Evolutionary conservation across 306 rosid species (phyloP), one percentile per base, ranked within the genome.

Genomic region (Dryas octopetala): DNA sequence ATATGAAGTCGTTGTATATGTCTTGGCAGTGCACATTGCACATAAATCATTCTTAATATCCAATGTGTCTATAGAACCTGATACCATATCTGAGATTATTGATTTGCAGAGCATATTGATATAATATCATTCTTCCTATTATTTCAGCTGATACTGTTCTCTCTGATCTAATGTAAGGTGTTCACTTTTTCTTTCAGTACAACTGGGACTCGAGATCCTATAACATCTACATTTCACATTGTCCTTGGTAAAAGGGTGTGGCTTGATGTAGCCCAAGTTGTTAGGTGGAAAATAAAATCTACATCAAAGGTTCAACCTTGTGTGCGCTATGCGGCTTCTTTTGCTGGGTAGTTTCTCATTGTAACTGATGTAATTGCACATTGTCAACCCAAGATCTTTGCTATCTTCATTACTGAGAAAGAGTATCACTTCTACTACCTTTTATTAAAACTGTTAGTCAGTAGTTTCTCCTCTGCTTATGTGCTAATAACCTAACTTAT

Each of bases 231-330:
- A 65, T 78, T 94, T 83, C 97, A 91, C 66, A 90, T 94, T 77
- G 95, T 90, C 79, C 86, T 91, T 61, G 98, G 98, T 71, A 90
- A 87, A 85, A 88, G 84, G 76, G 90, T 94, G 68, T 66, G 74
- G 85, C 96, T 94, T 76, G 98, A 94, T 85, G 74, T 94, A 80
- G 95, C 97, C 77, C 98, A 94, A 87, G 88, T 94, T 82, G 95
- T 94, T 32, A 89, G 98, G 85, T 94, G 97, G 98, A 94, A 89
- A 87, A 81, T 62, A 71, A 86, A 88, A 51, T 79, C 91, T 58
- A 76, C 84, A 59, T 90, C 97, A 57, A 77, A 90, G 79, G 82
- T 91, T 69, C 95, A 94, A 82, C 96, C 98, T 74, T 76, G 13
- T 54, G 90, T 90, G 69, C 97, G 95, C 66, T 94, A 91, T 84